phyloP scores from a whole-genome alignment of 2,329 filamentous ascomycete genomes.

The Phaeoacremonium minimum region DNA sequence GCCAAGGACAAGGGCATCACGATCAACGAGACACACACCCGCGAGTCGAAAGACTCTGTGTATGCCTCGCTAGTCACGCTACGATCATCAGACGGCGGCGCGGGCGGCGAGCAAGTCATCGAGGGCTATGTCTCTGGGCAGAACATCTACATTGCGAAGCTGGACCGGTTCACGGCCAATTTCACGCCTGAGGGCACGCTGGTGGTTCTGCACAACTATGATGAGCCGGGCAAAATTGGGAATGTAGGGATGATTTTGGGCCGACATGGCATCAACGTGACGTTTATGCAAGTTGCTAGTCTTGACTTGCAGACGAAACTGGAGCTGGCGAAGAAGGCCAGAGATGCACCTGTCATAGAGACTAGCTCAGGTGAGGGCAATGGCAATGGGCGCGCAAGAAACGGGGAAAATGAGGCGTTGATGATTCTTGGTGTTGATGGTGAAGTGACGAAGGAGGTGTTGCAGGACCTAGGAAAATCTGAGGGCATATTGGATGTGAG shows the following conservation, averaged over 20 bases:
- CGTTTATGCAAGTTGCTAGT: conserved; percentile 70
- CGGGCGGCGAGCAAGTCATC: conserved; percentile 39
- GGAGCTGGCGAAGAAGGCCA: conserved; percentile 8
- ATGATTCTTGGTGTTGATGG: conserved; percentile 78
- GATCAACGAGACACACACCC: conserved; percentile 68
- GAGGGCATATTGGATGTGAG: conserved; percentile 54
- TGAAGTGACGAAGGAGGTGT: conserved; percentile 52
- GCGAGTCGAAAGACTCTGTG: conserved; percentile 55
- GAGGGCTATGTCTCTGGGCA: conserved; percentile 65
- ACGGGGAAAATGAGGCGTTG: conserved; percentile 60
- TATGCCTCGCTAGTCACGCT: conserved; percentile 71
- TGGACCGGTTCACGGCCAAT: conserved; percentile 69
- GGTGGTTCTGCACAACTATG: conserved; percentile 77
- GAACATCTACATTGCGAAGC: conserved; percentile 63
- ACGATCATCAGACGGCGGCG: conserved; percentile 40
- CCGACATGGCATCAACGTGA: conserved; percentile 69
- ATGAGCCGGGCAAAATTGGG: conserved; percentile 78
- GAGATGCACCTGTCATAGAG: no score
- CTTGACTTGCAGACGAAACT: conserved; percentile 34
- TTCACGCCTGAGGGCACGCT: conserved; percentile 72
- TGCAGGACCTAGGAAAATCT: conserved; percentile 40
- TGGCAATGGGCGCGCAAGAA: conserved; percentile 14
- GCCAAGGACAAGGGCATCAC: conserved; percentile 74
- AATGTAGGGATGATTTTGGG: conserved; percentile 70
- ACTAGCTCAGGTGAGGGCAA: conserved; percentile 17